A percentile compares a stretch with the other conserved stretches of the same genome.
Conservation (phyloP, 169 alveolate genomes). For the Blepharisma undulans region DNA sequence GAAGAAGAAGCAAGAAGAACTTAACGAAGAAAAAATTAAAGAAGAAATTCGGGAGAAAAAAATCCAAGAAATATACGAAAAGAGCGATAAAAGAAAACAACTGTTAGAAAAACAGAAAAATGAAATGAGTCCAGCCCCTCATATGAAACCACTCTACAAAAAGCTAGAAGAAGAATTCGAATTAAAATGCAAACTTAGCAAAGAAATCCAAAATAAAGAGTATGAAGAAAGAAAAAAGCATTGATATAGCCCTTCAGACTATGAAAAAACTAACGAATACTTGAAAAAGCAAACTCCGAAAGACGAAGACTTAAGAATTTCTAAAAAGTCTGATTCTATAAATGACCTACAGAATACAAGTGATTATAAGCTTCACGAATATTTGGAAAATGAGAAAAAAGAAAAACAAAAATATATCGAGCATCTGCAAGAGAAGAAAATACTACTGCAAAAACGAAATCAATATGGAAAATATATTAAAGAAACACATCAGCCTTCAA, state of each 20-base stretch:
- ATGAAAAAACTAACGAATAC: neutral
- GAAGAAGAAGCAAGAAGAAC: neutral
- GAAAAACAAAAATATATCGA: neutral
- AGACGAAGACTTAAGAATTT: neutral
- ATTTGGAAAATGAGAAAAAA: neutral
- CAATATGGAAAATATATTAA: neutral
- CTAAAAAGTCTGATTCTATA: neutral
- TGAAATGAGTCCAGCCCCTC: neutral
- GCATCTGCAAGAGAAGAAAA: neutral
- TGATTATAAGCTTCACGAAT: neutral
- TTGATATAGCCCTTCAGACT: neutral
- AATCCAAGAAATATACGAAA: neutral
- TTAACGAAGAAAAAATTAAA: neutral
- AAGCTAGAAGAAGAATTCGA: neutral
- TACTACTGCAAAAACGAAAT: neutral
- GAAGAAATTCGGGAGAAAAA: neutral
- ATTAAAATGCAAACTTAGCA: neutral
- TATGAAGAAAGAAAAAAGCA: neutral
- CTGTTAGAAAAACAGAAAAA: neutral
- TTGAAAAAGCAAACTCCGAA: neutral
- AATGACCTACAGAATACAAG: neutral
- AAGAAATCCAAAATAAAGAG: neutral
- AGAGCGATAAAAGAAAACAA: neutral
- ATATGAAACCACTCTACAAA: neutral
- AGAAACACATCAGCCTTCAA: neutral